Conservation (phyloP, 2,329 filamentous ascomycete genomes). For the Rhinocladiella similis region DNA sequence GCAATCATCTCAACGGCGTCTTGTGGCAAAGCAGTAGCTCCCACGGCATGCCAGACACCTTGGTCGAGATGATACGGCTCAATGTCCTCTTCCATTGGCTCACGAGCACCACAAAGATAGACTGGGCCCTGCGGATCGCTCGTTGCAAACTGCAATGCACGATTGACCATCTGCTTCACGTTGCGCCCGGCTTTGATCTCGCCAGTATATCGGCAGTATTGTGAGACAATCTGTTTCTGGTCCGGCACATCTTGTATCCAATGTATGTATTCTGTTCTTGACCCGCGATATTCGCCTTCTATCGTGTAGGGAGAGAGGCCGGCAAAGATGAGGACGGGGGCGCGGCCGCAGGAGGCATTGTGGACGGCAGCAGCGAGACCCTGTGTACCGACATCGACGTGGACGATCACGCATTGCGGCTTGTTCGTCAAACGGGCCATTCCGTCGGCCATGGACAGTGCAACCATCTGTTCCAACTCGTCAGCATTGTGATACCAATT, state of each 20-base stretch:
- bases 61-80: constrained; percentile 69
- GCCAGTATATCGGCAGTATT: constrained; percentile 81
- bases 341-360: constrained; percentile 73
- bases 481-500: constrained; percentile 6
- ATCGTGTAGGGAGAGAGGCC: constrained; percentile 75
- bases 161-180: constrained; percentile 85
- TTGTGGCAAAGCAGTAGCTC: constrained; percentile 62
- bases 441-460: constrained; percentile 80
- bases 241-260: constrained; percentile 85
- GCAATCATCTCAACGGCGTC: constrained; percentile 47
- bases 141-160: constrained; percentile 77
- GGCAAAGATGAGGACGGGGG: constrained; percentile 75
- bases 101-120: constrained; percentile 74
- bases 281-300: constrained; percentile 74
- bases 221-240: constrained; percentile 75
- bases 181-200: constrained; percentile 85
- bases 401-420: constrained; percentile 75
- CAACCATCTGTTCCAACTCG: constrained; percentile 65
- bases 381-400: constrained; percentile 81
- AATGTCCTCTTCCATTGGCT: constrained; percentile 85
- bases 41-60: constrained; percentile 68
- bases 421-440: constrained; percentile 71
- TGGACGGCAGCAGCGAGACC: constrained; percentile 75
- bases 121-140: constrained; percentile 77
- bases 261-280: constrained; percentile 80